Conservation (phyloP, 2,329 filamentous ascomycete species). For the Zymoseptoria passerinii region DNA sequence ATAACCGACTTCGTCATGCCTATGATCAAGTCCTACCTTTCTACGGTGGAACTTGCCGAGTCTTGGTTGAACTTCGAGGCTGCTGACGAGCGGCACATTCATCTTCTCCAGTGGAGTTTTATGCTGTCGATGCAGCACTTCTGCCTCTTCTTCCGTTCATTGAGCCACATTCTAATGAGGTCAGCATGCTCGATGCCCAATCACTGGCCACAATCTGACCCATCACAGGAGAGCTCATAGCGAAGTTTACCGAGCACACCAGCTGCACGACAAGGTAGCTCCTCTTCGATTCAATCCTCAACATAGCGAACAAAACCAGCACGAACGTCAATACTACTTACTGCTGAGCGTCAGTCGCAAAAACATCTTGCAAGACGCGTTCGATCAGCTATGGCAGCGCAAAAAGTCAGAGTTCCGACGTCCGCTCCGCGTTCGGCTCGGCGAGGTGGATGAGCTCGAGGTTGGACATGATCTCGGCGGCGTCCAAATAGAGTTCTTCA, state of each 20-base stretch:
- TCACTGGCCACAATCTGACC: constrained; percentile 2
- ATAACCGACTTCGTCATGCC: constrained; percentile 8
- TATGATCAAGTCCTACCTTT: constrained; percentile 5
- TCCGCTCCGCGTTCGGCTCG: constrained; percentile 81
- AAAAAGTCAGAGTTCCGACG: constrained; percentile 73
- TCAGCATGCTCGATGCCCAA: constrained; percentile 1
- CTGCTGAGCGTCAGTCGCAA: constrained; percentile 38
- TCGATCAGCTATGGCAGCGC: constrained; percentile 83
- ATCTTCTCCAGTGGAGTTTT: constrained; percentile 73
- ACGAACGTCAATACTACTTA: constrained; percentile 33
- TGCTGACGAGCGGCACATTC: constrained; percentile 48
- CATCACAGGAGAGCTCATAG: constrained; percentile 2
- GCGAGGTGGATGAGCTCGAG: constrained; percentile 66
- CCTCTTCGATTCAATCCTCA: neutral
- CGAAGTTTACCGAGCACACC: neutral
- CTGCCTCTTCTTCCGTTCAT: constrained; percentile 75
- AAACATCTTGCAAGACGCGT: constrained; percentile 38
- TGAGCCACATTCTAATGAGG: constrained; percentile 81
- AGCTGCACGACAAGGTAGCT: neutral
- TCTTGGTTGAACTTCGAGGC: neutral
- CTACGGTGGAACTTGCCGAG: constrained; percentile 4
- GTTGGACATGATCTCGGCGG: constrained; percentile 89
- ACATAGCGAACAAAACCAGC: constrained; percentile 24
- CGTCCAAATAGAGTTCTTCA: constrained; percentile 94
- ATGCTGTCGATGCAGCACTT: constrained; percentile 66